A percentile compares a stretch with the other conserved stretches of the same genome.
These are phyloP conservation scores for Takashimella koratensis DNA, from an alignment of 1,284 basidiomycete genomes.

Conservation along the genomic window DNA sequence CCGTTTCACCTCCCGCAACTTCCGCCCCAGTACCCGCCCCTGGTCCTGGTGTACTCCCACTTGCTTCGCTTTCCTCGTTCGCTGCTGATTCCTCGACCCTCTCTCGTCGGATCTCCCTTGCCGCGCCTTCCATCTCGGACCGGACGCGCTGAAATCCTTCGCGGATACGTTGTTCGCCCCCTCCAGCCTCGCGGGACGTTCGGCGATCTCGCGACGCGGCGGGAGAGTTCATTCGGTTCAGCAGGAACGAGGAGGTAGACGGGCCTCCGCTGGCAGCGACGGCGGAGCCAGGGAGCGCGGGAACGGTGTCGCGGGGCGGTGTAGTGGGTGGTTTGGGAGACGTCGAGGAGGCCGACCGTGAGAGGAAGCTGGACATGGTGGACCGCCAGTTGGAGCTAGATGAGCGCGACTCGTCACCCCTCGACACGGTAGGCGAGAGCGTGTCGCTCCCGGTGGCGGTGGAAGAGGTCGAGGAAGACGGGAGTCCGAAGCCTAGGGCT, in stretches of 20 bases:
- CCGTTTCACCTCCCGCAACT: slow-evolving; percentile 1
- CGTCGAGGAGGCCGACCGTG: slow-evolving; percentile 11
- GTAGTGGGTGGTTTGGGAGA: slow-evolving; percentile 11
- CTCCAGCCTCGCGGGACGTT: slow-evolving; percentile 32
- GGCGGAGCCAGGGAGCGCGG: background rate
- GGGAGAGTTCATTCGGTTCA: slow-evolving; percentile 31
- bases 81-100: slow-evolving; percentile 59
- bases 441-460: slow-evolving; percentile 1
- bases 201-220: slow-evolving; percentile 36
- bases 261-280: slow-evolving; percentile 5
- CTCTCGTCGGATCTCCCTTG: slow-evolving; percentile 52
- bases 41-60: background rate
- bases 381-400: slow-evolving; percentile 23
- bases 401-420: background rate
- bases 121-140: slow-evolving; percentile 45
- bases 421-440: slow-evolving; percentile 10
- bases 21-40: slow-evolving; percentile 1
- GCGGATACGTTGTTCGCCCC: slow-evolving; percentile 26
- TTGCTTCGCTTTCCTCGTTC: slow-evolving; percentile 25
- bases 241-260: slow-evolving; percentile 12
- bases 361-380: slow-evolving; percentile 33
- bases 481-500: slow-evolving; percentile 19
- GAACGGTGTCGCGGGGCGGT: slow-evolving; percentile 3
- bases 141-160: slow-evolving; percentile 46
- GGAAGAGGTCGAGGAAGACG: slow-evolving; percentile 1